Percentiles rank a stretch among this genome's conserved stretches.
Conservation (phyloP, 163 green algal species). For the Botryococcus braunii region DNA sequence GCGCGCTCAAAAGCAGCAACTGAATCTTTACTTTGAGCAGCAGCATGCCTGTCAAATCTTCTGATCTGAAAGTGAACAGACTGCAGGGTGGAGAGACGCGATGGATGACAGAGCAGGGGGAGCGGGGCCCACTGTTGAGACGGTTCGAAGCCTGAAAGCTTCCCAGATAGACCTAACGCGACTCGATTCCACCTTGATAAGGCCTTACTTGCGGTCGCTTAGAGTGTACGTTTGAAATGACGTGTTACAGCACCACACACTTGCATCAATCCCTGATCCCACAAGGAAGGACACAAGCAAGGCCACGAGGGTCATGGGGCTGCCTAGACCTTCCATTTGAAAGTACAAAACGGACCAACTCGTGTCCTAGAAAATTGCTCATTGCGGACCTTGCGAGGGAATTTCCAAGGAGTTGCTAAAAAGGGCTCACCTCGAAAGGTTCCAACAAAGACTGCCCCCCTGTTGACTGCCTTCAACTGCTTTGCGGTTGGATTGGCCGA, state of each 20-base stretch:
- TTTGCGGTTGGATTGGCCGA: background rate
- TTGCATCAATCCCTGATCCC: background rate
- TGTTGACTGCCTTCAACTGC: background rate
- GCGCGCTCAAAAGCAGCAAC: too few species aligned
- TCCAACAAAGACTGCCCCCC: constrained; percentile 2
- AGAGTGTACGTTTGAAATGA: background rate
- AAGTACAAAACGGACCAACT: background rate
- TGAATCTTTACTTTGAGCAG: too few species aligned
- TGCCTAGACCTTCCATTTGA: constrained; percentile 1
- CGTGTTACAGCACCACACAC: background rate
- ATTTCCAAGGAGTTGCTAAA: background rate
- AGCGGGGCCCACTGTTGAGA: background rate
- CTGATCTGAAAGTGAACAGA: background rate
- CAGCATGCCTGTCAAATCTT: background rate
- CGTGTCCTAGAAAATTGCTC: background rate
- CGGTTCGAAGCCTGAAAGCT: background rate
- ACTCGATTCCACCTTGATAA: background rate
- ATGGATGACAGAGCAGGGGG: background rate
- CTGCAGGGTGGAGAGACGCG: background rate
- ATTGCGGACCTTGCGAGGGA: too few species aligned
- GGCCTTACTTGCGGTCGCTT: background rate
- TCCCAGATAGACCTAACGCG: background rate
- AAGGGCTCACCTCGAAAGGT: background rate
- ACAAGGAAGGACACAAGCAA: background rate
- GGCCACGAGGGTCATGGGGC: background rate